Evolutionary conservation across 768 basidiomycete genomes (phyloP).

Genomic region (Lentinula boryana): DNA sequence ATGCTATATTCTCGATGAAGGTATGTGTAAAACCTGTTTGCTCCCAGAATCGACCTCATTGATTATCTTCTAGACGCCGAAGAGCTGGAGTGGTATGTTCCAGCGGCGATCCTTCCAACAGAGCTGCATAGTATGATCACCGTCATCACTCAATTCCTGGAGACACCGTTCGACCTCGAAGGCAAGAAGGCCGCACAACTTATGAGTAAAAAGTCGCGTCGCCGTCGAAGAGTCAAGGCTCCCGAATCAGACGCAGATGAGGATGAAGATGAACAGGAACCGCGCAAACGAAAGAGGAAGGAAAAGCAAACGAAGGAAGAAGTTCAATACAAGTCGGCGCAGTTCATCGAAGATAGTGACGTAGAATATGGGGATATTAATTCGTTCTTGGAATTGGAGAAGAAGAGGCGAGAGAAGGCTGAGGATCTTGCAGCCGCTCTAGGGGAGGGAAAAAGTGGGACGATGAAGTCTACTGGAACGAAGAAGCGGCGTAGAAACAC

Average conservation of each 20-base stretch:
- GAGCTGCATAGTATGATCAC: constrained; percentile 64
- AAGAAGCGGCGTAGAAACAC: constrained; percentile 40
- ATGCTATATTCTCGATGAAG: constrained; percentile 62
- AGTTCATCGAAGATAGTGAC: constrained; percentile 91
- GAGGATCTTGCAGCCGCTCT: constrained; percentile 40
- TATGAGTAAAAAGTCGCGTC: constrained; percentile 55
- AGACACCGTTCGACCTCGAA: constrained; percentile 72
- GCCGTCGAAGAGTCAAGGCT: constrained; percentile 17
- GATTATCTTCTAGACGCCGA: constrained; percentile 41
- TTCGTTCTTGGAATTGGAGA: constrained; percentile 76
- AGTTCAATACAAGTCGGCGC: constrained; percentile 75
- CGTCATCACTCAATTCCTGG: constrained; percentile 81
- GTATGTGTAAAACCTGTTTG: constrained; percentile 30
- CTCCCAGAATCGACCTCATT: constrained; percentile 3
- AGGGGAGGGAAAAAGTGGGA: constrained; percentile 32
- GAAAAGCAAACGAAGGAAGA: constrained; percentile 48
- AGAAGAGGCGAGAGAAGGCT: constrained; percentile 48
- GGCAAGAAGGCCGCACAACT: constrained; percentile 73
- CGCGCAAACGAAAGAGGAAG: constrained; percentile 44
- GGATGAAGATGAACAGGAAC: constrained; percentile 40
- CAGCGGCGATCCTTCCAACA: constrained; percentile 58
- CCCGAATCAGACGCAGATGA: constrained; percentile 31
- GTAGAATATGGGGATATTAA: constrained; percentile 75
- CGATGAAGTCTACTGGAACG: constrained; percentile 50
- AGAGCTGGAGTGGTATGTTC: constrained; percentile 83